phyloP scores from a whole-genome alignment of 2,329 filamentous ascomycete species.

The Aspergillus sp. region DNA sequence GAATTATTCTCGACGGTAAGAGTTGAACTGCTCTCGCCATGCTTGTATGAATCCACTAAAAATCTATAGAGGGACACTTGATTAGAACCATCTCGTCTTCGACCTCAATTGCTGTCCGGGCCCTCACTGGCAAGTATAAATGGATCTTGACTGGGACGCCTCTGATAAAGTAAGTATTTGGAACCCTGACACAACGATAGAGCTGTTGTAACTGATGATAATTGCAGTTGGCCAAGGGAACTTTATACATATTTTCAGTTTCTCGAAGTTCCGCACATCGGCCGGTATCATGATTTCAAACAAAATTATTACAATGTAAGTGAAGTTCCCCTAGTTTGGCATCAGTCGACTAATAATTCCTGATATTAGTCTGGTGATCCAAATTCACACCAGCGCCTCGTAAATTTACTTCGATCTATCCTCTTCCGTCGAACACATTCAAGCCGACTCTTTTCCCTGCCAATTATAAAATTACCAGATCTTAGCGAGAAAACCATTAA shows the following conservation, averaged over 20 bases:
- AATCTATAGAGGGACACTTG: slow-evolving; percentile 23
- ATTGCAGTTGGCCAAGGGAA: slow-evolving; percentile 26
- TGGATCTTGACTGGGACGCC: slow-evolving; percentile 39
- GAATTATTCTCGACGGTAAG: slow-evolving; percentile 39
- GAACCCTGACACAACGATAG: too few relatives aligned
- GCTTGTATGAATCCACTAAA: background rate
- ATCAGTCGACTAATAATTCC: background rate
- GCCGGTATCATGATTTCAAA: slow-evolving; percentile 17
- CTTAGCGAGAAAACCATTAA: slow-evolving; percentile 40
- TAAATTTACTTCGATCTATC: slow-evolving; percentile 30
- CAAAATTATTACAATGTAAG: slow-evolving; percentile 20
- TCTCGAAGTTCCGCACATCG: slow-evolving; percentile 25
- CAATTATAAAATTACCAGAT: slow-evolving; percentile 51
- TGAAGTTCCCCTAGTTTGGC: background rate
- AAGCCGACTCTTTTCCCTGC: slow-evolving; percentile 49
- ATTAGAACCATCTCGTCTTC: slow-evolving; percentile 33
- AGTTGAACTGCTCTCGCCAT: background rate
- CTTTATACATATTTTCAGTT: slow-evolving; percentile 37
- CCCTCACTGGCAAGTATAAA: slow-evolving; percentile 28
- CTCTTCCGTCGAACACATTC: slow-evolving; percentile 55
- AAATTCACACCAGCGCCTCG: slow-evolving; percentile 14
- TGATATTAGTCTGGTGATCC: background rate
- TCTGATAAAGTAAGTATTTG: slow-evolving; percentile 30
- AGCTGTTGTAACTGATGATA: background rate
- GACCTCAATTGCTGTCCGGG: slow-evolving; percentile 32